A percentile compares a stretch with the other conserved stretches of the same genome.
Evolutionary conservation across 495 filamentous ascomycete genomes (phyloP).

Genomic region (Xylaria scruposa): DNA sequence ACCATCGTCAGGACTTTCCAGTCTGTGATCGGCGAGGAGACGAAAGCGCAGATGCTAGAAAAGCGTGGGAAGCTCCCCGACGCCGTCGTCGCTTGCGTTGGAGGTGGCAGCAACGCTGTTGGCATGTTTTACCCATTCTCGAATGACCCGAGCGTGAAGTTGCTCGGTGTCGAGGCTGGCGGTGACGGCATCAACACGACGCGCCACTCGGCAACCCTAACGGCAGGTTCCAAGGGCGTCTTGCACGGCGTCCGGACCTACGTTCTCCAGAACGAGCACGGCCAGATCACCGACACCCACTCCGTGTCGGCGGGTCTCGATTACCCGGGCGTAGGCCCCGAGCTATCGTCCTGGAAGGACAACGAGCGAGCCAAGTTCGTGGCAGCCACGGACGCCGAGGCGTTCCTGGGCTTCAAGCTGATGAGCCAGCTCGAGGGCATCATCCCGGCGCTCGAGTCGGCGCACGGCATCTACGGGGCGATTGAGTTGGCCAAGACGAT

Average conservation of each 20-base stretch:
- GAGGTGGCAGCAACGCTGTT: conserved; percentile 87
- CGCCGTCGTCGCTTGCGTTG: conserved; percentile 94
- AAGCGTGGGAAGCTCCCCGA: conserved; percentile 88
- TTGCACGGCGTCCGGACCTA: conserved; percentile 96
- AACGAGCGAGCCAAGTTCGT: conserved; percentile 83
- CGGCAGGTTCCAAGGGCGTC: conserved; percentile 87
- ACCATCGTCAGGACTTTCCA: conserved; percentile 97
- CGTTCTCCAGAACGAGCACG: conserved; percentile 87
- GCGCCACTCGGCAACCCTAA: conserved; percentile 88
- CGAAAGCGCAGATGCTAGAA: conserved; percentile 83
- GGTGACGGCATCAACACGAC: conserved; percentile 90
- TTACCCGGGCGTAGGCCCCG: conserved; percentile 95
- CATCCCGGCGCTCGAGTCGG: conserved; percentile 92
- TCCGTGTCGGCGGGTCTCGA: conserved; percentile 97
- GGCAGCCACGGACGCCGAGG: conserved; percentile 89
- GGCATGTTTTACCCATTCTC: conserved; percentile 98
- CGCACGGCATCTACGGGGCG: conserved; percentile 90
- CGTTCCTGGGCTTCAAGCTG: conserved; percentile 86
- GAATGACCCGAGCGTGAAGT: conserved; percentile 80
- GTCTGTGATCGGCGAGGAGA: conserved; percentile 90
- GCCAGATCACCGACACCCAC: conserved; percentile 93
- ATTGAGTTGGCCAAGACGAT: conserved; percentile 91
- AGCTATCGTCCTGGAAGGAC: conserved; percentile 93
- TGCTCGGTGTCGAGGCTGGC: conserved; percentile 95
- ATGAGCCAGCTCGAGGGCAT: conserved; percentile 90